Conservation (phyloP, 345 rosid species). For the Viola odorata region DNA sequence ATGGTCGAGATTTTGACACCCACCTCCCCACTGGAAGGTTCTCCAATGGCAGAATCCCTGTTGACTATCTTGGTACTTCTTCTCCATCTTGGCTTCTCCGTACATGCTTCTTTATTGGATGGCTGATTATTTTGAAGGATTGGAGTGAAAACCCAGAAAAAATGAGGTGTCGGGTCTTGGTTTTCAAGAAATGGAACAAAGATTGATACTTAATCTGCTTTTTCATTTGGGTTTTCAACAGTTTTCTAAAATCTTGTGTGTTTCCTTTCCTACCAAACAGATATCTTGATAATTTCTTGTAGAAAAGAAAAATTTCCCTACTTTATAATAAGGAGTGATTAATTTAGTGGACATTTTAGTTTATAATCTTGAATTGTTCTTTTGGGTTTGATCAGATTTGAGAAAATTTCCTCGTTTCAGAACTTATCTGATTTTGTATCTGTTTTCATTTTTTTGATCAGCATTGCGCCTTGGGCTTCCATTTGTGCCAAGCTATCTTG, state of each 20-base stretch:
- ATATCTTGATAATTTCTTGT: no score
- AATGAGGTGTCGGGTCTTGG: no score
- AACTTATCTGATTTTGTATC: not conserved
- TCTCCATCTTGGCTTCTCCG: constrained; percentile 3
- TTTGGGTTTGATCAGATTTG: not conserved
- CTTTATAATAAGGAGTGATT: not conserved
- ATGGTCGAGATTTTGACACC: constrained; percentile 89
- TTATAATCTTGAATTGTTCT: not conserved
- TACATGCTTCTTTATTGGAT: not conserved
- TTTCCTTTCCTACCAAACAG: no score
- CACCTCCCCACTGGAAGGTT: constrained; percentile 82
- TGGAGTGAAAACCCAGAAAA: no score
- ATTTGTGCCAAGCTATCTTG: constrained; percentile 79
- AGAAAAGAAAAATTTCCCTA: no score
- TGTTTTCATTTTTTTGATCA: constrained; percentile 20
- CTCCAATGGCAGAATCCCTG: constrained; percentile 88
- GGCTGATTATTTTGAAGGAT: no score
- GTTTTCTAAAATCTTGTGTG: no score
- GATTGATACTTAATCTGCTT: no score
- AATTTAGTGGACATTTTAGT: not conserved
- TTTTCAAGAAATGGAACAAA: no score
- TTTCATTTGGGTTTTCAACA: no score
- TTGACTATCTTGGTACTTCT: constrained; percentile 67
- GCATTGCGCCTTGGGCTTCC: constrained; percentile 76
- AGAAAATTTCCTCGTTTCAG: not conserved